Base-by-base conservation (phyloP, 2,329 filamentous ascomycete genomes). In the Teratosphaeria nubilosa region DNA sequence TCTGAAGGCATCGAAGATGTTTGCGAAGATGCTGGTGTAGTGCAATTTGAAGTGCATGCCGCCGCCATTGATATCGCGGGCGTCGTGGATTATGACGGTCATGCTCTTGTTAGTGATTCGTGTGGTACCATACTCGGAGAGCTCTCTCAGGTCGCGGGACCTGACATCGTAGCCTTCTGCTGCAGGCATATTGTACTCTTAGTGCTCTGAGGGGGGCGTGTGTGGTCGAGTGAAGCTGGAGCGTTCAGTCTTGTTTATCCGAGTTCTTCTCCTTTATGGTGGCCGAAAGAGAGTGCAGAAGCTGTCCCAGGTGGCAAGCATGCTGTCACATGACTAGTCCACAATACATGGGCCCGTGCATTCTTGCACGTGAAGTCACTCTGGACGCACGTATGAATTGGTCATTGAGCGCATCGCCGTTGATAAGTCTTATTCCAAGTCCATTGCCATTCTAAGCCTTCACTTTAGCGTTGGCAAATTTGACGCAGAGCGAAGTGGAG, bases 1-100 rank as follows among this genome's bases (percentile, higher is more conserved):
- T 25, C 48, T 56, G 54, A 56, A 56, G 24, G 34, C 24, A 6
- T 51, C 41, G 37, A 56, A 56, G 34, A 51, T 32, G n/a, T 56
- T 24, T 34, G 48, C 48, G 54, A 56, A 51, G 2, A 34, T 6
- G 14, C 20, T 20, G 13, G 16, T 50, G 11, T 25, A 41, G 10
- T 25, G 34, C 20, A 51, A 24, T 16, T n/a, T 30, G 54, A 56
- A 56, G 13, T 30, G 14, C 54, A 56, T 27, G 54, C 54, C 54
- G 5, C 11, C 14, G 13, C 34, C 54, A 10, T 27, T 34, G 22
- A 51, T 22, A 34, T 56, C 54, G 54, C 50, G 54, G 9, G 54
- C 34, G 54, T 56, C 54, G 16, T 32, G 45, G 54, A 56, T 32
- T n/a, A 50, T n/a, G 22, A 56, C 41, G 22, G 24, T 37, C 5